Conservation (phyloP, 140 eudicot species). For the Cichorium intybus region DNA sequence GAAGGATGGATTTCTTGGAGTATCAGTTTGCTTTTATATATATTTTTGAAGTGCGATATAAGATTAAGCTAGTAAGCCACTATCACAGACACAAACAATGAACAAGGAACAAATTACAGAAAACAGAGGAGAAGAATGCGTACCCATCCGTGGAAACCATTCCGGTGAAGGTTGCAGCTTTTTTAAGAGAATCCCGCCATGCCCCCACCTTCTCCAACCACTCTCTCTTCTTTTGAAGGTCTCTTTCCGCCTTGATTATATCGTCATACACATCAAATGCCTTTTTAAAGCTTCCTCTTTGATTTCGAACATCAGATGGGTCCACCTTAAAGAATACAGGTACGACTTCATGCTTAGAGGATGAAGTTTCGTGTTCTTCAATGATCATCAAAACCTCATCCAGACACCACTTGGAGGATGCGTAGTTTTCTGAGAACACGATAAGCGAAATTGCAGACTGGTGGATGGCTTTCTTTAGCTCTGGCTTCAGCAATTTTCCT, state of each 20-base stretch:
- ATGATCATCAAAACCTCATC: constrained; percentile 37
- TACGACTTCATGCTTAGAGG: constrained; percentile 18
- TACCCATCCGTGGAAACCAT: constrained; percentile 22
- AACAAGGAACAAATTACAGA: no score
- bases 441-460: constrained; percentile 27
- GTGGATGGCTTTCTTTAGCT: constrained; percentile 27
- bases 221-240: constrained; percentile 11
- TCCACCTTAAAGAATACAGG: constrained; percentile 32
- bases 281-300: constrained; percentile 15
- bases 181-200: constrained; percentile 21
- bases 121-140: constrained; percentile 14
- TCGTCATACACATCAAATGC: constrained; percentile 22
- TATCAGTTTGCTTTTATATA: no score
- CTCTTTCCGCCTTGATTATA: constrained; percentile 3
- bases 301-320: constrained; percentile 22
- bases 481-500: constrained; percentile 22
- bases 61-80: no score
- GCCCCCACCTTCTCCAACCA: constrained; percentile 28
- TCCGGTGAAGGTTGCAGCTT: constrained; percentile 29
- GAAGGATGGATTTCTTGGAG: no score
- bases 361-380: constrained; percentile 9
- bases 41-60: no score
- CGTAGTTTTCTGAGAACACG: constrained; percentile 35
- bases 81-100: no score
- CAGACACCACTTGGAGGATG: constrained; percentile 44